Conservation (phyloP, 2,329 filamentous ascomycete species). For the Xylogone sp. region DNA sequence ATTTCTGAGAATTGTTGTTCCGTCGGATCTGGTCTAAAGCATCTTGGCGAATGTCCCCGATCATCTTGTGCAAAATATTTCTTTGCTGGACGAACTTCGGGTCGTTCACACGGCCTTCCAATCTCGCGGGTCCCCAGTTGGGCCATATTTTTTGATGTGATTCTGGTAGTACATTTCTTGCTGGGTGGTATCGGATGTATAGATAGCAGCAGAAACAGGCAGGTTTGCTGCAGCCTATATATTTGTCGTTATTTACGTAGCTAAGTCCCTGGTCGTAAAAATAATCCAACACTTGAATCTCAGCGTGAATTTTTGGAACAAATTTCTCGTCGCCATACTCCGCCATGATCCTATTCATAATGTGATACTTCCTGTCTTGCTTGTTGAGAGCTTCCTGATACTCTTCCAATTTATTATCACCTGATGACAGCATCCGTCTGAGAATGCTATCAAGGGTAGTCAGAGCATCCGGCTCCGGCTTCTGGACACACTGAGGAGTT, state of each 20-base stretch:
- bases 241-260: slow-evolving; percentile 8
- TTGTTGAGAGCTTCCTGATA: slow-evolving; percentile 8
- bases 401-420: slow-evolving; percentile 2
- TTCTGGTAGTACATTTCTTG: slow-evolving; percentile 18
- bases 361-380: slow-evolving; percentile 10
- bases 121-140: slow-evolving; percentile 25
- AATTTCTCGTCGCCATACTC: slow-evolving; percentile 7
- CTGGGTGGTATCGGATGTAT: slow-evolving; percentile 27
- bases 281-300: slow-evolving; percentile 7
- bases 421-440: slow-evolving; percentile 8
- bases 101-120: slow-evolving; percentile 6
- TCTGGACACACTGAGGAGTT: no score
- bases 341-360: slow-evolving; percentile 4
- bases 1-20: slow-evolving; percentile 13
- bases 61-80: slow-evolving; percentile 25
- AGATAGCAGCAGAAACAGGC: slow-evolving; percentile 17
- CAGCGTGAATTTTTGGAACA: slow-evolving; percentile 10
- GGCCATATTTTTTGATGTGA: slow-evolving; percentile 27
- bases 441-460: slow-evolving; percentile 9
- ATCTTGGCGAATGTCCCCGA: slow-evolving; percentile 18
- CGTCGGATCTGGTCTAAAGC: slow-evolving; percentile 20
- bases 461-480: neutral
- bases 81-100: slow-evolving; percentile 12
- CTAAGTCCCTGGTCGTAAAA: slow-evolving; percentile 4
- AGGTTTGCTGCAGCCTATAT: slow-evolving; percentile 13